Conservation (phyloP, 2,329 filamentous ascomycete species). For the Colletotrichum camelliae region DNA sequence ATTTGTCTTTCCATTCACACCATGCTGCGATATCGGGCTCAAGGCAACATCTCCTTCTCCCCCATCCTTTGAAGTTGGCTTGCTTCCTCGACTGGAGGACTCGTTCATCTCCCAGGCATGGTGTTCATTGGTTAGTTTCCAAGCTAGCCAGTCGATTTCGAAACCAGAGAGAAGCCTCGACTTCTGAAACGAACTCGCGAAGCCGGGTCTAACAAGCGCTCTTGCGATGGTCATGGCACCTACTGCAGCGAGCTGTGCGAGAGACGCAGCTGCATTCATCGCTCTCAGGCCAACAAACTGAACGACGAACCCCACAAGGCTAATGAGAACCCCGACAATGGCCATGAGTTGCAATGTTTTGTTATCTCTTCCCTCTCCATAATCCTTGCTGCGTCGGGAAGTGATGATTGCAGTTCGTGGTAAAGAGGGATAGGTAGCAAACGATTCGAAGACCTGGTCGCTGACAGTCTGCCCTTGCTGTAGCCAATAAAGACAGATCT, state of each 20-base stretch:
- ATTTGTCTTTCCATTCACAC: neutral
- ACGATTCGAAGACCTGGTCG: neutral
- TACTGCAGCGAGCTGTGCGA: neutral
- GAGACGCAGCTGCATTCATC: neutral
- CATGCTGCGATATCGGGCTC: neutral
- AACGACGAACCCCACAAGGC: neutral
- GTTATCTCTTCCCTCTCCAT: neutral
- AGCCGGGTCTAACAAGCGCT: neutral
- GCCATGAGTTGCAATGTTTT: neutral
- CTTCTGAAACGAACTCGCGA: neutral
- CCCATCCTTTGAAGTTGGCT: neutral
- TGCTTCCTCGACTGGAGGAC: neutral
- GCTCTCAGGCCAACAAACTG: neutral
- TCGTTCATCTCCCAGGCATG: neutral
- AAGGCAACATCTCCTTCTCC: neutral
- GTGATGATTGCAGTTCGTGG: neutral
- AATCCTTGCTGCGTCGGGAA: neutral
- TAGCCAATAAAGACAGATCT: neutral
- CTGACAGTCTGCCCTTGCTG: neutral
- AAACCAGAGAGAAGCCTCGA: neutral
- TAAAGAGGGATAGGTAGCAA: neutral
- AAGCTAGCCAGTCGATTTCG: neutral
- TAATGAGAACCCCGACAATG: neutral
- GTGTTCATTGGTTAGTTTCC: neutral
- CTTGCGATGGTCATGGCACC: neutral